Evolutionary conservation across 352 stramenopile genomes (phyloP).

Genomic region (Pythium phragmitis): DNA sequence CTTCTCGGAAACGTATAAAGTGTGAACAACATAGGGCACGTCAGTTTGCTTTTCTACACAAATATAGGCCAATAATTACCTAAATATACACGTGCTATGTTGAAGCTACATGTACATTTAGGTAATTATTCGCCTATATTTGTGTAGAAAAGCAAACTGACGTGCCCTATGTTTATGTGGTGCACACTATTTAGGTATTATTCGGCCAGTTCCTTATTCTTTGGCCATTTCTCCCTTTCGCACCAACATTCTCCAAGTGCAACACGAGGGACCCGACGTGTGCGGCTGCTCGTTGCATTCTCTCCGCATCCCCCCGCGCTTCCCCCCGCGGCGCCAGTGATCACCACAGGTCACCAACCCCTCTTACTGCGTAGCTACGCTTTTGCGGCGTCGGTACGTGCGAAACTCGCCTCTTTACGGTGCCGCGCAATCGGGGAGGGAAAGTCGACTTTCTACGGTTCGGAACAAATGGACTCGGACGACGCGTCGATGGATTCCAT

Average conservation of each 20-base stretch:
- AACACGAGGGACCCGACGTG: neutral
- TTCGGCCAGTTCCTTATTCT: neutral
- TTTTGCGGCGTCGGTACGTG: neutral
- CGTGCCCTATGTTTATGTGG: neutral
- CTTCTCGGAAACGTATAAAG: neutral
- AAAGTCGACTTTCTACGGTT: neutral
- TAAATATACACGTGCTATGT: too few species aligned
- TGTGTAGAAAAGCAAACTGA: neutral
- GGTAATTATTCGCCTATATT: too few species aligned
- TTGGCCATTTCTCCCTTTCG: neutral
- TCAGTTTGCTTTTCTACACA: too few species aligned
- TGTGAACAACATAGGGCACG: neutral
- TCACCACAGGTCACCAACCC: neutral
- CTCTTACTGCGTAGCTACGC: neutral
- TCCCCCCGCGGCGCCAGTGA: neutral
- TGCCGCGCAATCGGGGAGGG: neutral
- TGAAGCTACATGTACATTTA: too few species aligned
- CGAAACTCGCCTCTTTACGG: neutral
- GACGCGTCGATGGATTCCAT: constrained; percentile 2
- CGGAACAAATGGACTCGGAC: neutral
- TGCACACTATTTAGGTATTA: neutral
- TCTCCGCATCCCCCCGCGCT: neutral
- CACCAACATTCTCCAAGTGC: constrained; percentile 12
- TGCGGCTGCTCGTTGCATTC: neutral
- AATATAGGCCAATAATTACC: too few species aligned